Conservation (phyloP, 2,329 filamentous ascomycete species). For the Conoideocrella luteorostrata region DNA sequence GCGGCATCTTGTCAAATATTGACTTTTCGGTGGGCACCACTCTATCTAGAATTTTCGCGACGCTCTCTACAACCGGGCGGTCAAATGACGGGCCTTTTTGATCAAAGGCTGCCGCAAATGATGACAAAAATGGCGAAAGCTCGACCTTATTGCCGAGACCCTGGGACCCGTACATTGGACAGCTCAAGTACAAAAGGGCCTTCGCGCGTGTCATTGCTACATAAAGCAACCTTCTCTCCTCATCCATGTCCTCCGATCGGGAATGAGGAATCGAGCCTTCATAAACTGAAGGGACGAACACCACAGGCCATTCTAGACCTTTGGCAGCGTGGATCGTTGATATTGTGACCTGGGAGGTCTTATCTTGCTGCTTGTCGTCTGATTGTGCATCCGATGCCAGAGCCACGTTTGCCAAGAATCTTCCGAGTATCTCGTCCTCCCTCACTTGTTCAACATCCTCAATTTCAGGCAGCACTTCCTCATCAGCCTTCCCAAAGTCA, state of each 20-base stretch:
- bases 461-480: slow-evolving; percentile 58
- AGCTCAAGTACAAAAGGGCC: slow-evolving; percentile 78
- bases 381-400: slow-evolving; percentile 74
- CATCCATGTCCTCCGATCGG: slow-evolving; percentile 75
- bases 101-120: slow-evolving; percentile 37
- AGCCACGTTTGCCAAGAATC: slow-evolving; percentile 84
- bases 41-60: slow-evolving; percentile 66
- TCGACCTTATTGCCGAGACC: slow-evolving; percentile 51
- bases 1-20: slow-evolving; percentile 47
- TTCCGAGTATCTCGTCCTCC: slow-evolving; percentile 58
- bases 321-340: slow-evolving; percentile 97
- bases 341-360: slow-evolving; percentile 68
- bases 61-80: slow-evolving; percentile 52
- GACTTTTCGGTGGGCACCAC: slow-evolving; percentile 48
- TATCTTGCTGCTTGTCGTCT: slow-evolving; percentile 49
- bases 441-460: slow-evolving; percentile 64
- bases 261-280: slow-evolving; percentile 87
- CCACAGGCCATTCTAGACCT: slow-evolving; percentile 90
- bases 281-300: slow-evolving; percentile 87
- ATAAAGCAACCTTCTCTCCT: slow-evolving; percentile 84
- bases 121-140: slow-evolving; percentile 66
- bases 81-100: slow-evolving; percentile 65
- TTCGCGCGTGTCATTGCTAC: slow-evolving; percentile 96
- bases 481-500: slow-evolving; percentile 35
- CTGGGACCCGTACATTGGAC: slow-evolving; percentile 61